Conservation (phyloP, 805 yeast species). For the Ogataea thermomethanolica region DNA sequence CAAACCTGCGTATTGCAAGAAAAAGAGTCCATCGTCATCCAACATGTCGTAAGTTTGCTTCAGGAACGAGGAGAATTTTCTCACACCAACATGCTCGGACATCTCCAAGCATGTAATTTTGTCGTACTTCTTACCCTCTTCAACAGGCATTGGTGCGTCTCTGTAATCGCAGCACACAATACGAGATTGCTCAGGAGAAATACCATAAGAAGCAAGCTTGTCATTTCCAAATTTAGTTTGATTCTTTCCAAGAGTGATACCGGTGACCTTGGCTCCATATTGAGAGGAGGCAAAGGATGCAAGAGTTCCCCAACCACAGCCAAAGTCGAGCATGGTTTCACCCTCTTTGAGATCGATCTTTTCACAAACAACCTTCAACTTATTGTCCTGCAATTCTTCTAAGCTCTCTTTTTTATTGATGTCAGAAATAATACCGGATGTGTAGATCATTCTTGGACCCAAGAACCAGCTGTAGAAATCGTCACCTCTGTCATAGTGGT, state of each 20-base stretch:
- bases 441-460: constrained; percentile 93
- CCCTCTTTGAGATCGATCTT: constrained; percentile 72
- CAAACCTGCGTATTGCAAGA: constrained; percentile 84
- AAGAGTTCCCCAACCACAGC: constrained; percentile 97
- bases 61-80: constrained; percentile 73
- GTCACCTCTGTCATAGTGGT: constrained; percentile 94
- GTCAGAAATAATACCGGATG: constrained; percentile 80
- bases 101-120: constrained; percentile 89
- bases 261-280: constrained; percentile 84
- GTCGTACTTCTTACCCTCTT: constrained; percentile 53
- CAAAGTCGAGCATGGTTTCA: constrained; percentile 76
- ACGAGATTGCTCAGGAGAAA: constrained; percentile 62
- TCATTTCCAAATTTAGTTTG: constrained; percentile 88
- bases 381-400: constrained; percentile 83
- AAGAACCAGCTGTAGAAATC: constrained; percentile 92
- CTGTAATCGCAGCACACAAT: constrained; percentile 86
- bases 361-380: constrained; percentile 81
- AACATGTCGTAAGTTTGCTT: constrained; percentile 80
- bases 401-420: constrained; percentile 68
- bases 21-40: constrained; percentile 88
- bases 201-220: constrained; percentile 64
- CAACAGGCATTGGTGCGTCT: constrained; percentile 75
- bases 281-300: constrained; percentile 79
- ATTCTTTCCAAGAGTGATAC: constrained; percentile 84
- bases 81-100: constrained; percentile 95